Evolutionary conservation across 169 alveolate genomes (phyloP).

Genomic region (Babesia ovata): DNA sequence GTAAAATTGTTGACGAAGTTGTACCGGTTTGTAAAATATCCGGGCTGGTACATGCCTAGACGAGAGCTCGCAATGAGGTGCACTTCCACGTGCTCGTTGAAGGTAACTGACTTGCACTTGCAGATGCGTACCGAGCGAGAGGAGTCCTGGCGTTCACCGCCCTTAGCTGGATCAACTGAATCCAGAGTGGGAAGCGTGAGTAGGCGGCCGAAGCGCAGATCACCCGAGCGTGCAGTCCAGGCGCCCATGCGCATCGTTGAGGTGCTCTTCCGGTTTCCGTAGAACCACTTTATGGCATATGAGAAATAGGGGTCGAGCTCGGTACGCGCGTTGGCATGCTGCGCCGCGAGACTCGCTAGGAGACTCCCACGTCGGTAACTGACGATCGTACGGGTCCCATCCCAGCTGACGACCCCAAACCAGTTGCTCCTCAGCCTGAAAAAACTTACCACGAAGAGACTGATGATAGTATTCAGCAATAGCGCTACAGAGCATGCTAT

Average conservation of each 20-base stretch:
- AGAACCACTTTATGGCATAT: neutral
- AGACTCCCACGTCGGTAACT: constrained; percentile 1
- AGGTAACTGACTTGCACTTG: constrained; percentile 39
- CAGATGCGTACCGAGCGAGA: neutral
- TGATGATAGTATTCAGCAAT: neutral
- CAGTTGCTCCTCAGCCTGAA: constrained; percentile 9
- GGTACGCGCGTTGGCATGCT: constrained; percentile 11
- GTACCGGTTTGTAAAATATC: constrained; percentile 21
- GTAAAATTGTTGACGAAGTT: constrained; percentile 21
- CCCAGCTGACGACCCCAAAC: constrained; percentile 13
- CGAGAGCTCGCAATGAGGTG: constrained; percentile 38
- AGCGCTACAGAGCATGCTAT: neutral
- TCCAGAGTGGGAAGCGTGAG: neutral
- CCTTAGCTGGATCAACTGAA: neutral
- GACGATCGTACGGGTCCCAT: constrained; percentile 2
- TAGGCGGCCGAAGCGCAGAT: neutral
- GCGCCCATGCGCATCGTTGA: neutral
- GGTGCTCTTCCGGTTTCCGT: neutral
- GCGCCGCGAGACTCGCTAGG: constrained; percentile 1
- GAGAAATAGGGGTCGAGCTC: neutral
- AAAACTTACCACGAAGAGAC: constrained; percentile 14
- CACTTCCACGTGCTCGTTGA: constrained; percentile 53
- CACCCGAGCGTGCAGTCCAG: neutral
- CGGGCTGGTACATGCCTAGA: constrained; percentile 1
- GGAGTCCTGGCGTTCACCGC: neutral